Evolutionary conservation across 2,329 filamentous ascomycete species (phyloP).

Genomic region (Leptosphaerulina australis): DNA sequence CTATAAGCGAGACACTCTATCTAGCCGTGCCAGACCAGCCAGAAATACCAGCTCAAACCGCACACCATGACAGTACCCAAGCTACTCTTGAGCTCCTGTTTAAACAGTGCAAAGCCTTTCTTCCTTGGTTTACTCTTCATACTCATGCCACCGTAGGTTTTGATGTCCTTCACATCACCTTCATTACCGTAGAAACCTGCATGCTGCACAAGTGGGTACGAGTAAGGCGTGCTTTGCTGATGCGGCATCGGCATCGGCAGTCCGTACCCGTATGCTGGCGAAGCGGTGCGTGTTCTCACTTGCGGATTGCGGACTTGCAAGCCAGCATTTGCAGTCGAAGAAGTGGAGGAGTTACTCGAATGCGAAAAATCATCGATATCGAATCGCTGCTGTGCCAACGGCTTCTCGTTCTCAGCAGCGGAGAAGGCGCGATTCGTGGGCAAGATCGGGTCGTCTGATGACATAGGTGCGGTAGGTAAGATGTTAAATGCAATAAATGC

Average conservation of each 20-base stretch:
- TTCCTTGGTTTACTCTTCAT: conserved; percentile 43
- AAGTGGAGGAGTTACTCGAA: conserved; percentile 42
- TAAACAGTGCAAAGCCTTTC: conserved; percentile 54
- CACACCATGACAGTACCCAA: conserved; percentile 68
- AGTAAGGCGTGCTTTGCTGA: conserved; percentile 24
- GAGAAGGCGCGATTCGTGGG: conserved; percentile 31
- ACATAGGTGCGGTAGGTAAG: neutral
- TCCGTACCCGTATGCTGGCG: conserved; percentile 43
- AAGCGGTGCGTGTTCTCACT: conserved; percentile 35
- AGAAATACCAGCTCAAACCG: conserved; percentile 68
- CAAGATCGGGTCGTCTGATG: conserved; percentile 31
- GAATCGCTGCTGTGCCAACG: neutral
- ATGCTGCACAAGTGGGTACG: conserved; percentile 49
- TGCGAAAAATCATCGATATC: conserved; percentile 6
- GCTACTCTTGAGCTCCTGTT: conserved; percentile 66
- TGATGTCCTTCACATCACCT: conserved; percentile 35
- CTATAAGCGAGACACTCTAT: no score
- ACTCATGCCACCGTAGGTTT: conserved; percentile 26
- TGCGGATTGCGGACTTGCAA: conserved; percentile 39
- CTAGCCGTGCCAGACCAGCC: conserved; percentile 68
- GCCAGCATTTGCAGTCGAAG: conserved; percentile 26
- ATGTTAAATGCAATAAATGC: conserved; percentile 41
- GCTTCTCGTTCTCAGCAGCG: neutral
- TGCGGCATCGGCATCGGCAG: conserved; percentile 24
- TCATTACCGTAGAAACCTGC: conserved; percentile 48